Base-by-base conservation (phyloP, 495 filamentous ascomycete species). In the Patellaria atrata region DNA sequence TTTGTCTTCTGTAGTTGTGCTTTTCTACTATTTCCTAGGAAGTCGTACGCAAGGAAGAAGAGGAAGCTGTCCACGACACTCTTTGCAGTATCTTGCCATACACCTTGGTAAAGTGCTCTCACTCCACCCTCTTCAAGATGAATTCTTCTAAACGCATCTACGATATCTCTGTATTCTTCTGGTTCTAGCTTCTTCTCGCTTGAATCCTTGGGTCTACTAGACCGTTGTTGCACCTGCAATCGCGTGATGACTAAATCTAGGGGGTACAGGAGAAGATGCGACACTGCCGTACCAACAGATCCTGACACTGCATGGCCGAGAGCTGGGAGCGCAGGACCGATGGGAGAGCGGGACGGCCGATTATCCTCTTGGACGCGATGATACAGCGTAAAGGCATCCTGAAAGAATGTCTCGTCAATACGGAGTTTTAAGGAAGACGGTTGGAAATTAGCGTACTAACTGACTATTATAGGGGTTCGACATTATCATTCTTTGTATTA, bases 231-330 rank as follows among this genome's bases (percentile, higher is more conserved):
- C 9, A 81, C 80, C 56, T 93, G 84, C 3, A 93, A 68, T 9
- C 84, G 70, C 11, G 84, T 82, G 40, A 84, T 76, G 36, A 86
- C 74, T n/a, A 92, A 67, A 50, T 79, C 79, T 16, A 94, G 68
- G 2, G 87, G 86, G 53, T 93, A 92, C 7, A 78, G 73, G 27
- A 73, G 56, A 30, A 86, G 57, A 48, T 84, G 86, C 2, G 84
- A 84, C 32, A 52, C 68, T 8, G 82, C 75, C 2, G 82, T 77
- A 11, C 83, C 85, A 10, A 73, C 63, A 18, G 81, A 73, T 31
- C 85, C 85, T 12, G 84, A 79, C 14, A 80, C 52, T 31, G 87
- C 86, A 62, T 94, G 87, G 13, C 82, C 82, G n/a, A 92, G 61
- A 4, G 82, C 78, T 33, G 84, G 81, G n/a, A 93, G 69, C 5